A percentile compares a stretch with the other conserved stretches of the same genome.
phyloP scores from a whole-genome alignment of 1,139 yeast species.

The Eremothecium gossypii region DNA sequence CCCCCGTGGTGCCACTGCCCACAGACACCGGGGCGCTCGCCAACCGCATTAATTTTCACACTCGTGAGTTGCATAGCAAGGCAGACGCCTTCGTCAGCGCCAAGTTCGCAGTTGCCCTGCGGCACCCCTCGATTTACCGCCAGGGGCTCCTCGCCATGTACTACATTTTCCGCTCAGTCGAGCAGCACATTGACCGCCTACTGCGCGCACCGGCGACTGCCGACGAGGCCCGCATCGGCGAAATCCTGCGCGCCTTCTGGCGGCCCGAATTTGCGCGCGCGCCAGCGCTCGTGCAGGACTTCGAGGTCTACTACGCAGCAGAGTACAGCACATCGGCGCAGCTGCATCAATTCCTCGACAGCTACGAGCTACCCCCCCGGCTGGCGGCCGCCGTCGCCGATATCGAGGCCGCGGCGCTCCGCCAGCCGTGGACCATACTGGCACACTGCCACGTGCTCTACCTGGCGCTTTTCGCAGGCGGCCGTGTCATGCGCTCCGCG shows the following conservation, averaged over 20 bases:
- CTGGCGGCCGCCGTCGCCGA: conserved; percentile 57
- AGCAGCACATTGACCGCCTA: conserved; percentile 54
- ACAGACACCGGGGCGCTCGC: conserved; percentile 74
- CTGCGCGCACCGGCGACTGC: conserved; percentile 41
- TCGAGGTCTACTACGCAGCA: conserved; percentile 56
- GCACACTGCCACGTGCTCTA: conserved; percentile 88
- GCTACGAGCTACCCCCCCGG: conserved; percentile 36
- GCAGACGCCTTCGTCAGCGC: conserved; percentile 62
- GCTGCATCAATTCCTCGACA: conserved; percentile 25
- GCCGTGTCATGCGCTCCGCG: conserved; percentile 60
- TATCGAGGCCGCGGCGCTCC: conserved; percentile 43
- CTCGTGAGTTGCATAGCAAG: conserved; percentile 56
- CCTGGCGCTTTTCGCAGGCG: conserved; percentile 82
- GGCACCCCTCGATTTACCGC: conserved; percentile 68
- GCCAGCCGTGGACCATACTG: conserved; percentile 60
- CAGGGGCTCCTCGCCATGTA: conserved; percentile 75
- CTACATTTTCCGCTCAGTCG: conserved; percentile 65
- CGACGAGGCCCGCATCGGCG: conserved; percentile 33
- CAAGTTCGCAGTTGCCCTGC: conserved; percentile 63
- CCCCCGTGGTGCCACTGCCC: conserved; percentile 53
- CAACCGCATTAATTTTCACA: conserved; percentile 65
- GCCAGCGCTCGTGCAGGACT: conserved; percentile 49
- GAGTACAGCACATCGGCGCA: conserved; percentile 43
- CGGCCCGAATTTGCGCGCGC: conserved; percentile 63
- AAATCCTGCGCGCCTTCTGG: conserved; percentile 47